Evolutionary conservation across 2,329 filamentous ascomycete genomes (phyloP).

Genomic region (Paraphoma chrysanthemicola): DNA sequence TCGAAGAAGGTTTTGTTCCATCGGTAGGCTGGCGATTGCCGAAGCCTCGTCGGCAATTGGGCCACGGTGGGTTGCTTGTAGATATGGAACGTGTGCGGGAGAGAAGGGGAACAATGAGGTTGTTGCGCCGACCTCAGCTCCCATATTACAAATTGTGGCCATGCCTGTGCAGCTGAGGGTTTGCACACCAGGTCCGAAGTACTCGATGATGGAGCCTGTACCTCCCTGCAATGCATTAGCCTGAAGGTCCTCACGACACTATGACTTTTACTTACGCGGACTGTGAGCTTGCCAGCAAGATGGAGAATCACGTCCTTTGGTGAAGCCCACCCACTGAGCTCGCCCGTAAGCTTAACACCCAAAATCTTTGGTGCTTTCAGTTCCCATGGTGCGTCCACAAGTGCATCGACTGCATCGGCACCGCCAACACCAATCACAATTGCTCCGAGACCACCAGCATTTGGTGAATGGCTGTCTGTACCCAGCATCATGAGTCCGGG

Average conservation of each 20-base stretch:
- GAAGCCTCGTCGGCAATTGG: conserved; percentile 73
- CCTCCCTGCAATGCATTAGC: conserved; percentile 65
- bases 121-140: conserved; percentile 85
- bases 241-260: neutral
- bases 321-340: conserved; percentile 87
- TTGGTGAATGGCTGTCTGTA: conserved; percentile 96
- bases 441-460: conserved; percentile 91
- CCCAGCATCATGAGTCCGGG: conserved; percentile 98
- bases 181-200: conserved; percentile 88
- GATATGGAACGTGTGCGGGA: conserved; percentile 80
- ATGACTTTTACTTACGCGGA: conserved; percentile 61
- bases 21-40: conserved; percentile 64
- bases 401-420: conserved; percentile 94
- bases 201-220: conserved; percentile 94
- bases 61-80: conserved; percentile 80
- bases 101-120: conserved; percentile 96
- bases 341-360: conserved; percentile 82
- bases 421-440: conserved; percentile 97
- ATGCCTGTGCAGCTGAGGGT: conserved; percentile 91
- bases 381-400: conserved; percentile 97
- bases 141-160: conserved; percentile 90
- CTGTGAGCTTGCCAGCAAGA: conserved; percentile 87
- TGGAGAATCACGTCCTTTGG: conserved; percentile 96
- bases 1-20: conserved; percentile 70
- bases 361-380: conserved; percentile 91